phyloP scores from a whole-genome alignment of 2,329 filamentous ascomycete species.

The Mollisiaceae sp. region DNA sequence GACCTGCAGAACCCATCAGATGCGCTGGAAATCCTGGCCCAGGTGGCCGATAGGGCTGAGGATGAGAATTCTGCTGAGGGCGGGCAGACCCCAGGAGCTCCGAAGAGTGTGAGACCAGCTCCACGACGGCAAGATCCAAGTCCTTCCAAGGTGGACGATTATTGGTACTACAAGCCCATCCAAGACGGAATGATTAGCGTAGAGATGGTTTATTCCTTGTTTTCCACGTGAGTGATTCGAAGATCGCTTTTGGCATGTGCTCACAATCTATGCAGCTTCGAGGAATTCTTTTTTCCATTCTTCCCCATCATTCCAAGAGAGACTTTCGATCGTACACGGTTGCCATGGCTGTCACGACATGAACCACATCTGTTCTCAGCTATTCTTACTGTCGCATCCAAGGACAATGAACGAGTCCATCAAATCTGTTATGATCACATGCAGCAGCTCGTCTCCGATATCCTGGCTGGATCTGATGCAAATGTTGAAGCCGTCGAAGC shows the following conservation, averaged over 20 bases:
- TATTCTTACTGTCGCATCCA: constrained; percentile 72
- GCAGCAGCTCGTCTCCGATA: constrained; percentile 69
- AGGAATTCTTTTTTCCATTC: constrained; percentile 64
- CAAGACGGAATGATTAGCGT: constrained; percentile 36
- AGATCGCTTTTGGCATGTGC: background rate
- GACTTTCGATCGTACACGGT: constrained; percentile 57
- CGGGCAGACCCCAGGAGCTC: constrained; percentile 28
- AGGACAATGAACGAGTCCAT: constrained; percentile 69
- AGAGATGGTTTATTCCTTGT: constrained; percentile 38
- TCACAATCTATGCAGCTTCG: constrained; percentile 30
- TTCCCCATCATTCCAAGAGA: constrained; percentile 68
- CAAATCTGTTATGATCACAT: constrained; percentile 72
- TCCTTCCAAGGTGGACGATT: constrained; percentile 31
- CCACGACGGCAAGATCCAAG: constrained; percentile 20
- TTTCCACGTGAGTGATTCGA: constrained; percentile 32
- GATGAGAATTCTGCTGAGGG: constrained; percentile 37
- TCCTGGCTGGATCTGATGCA: constrained; percentile 69
- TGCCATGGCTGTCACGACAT: constrained; percentile 53
- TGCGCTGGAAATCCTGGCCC: constrained; percentile 42
- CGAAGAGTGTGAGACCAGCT: constrained; percentile 23
- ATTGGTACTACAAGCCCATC: constrained; percentile 38
- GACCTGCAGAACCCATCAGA: constrained; percentile 43
- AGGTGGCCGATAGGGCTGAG: constrained; percentile 41
- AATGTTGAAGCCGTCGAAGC: constrained; percentile 75
- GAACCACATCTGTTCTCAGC: constrained; percentile 73